Percentiles rank a stretch among this genome's conserved stretches.
Evolutionary conservation across 371 early-diverging fungal genomes (phyloP).

Genomic region (Circinella umbellata): DNA sequence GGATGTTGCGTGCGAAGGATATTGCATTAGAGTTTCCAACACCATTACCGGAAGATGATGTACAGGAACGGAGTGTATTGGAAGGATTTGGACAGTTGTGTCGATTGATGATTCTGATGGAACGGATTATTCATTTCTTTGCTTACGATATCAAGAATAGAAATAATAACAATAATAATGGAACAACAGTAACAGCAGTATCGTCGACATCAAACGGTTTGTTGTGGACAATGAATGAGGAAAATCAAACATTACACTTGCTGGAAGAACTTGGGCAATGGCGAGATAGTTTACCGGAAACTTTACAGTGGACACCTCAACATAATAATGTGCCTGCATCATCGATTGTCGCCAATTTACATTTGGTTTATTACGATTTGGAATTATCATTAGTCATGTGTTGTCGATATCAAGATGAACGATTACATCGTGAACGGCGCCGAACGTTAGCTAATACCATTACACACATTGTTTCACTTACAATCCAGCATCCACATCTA

Average conservation of each 20-base stretch:
- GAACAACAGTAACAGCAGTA: not conserved
- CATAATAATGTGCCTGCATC: constrained; percentile 26
- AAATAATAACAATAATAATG: not conserved
- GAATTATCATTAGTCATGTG: constrained; percentile 50
- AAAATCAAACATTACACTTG: constrained; percentile 39
- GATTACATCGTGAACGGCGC: constrained; percentile 39
- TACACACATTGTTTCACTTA: constrained; percentile 42
- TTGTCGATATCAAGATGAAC: constrained; percentile 45
- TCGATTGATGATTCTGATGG: constrained; percentile 45
- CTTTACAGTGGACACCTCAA: constrained; percentile 35
- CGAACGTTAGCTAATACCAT: constrained; percentile 45
- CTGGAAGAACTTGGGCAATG: constrained; percentile 41
- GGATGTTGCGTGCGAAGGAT: constrained; percentile 45
- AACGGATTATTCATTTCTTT: constrained; percentile 44
- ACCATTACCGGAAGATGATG: constrained; percentile 47
- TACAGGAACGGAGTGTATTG: constrained; percentile 32
- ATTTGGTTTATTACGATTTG: constrained; percentile 41
- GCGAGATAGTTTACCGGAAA: constrained; percentile 38
- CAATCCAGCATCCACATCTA: constrained; percentile 37
- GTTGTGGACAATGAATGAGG: constrained; percentile 44
- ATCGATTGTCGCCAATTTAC: constrained; percentile 39
- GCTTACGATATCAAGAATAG: constrained; percentile 35
- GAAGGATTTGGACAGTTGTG: constrained; percentile 43
- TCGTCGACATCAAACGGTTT: no score
- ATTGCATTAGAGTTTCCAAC: constrained; percentile 43